Conservation (phyloP, 2,329 filamentous ascomycete species). For the Orbilia javanica region DNA sequence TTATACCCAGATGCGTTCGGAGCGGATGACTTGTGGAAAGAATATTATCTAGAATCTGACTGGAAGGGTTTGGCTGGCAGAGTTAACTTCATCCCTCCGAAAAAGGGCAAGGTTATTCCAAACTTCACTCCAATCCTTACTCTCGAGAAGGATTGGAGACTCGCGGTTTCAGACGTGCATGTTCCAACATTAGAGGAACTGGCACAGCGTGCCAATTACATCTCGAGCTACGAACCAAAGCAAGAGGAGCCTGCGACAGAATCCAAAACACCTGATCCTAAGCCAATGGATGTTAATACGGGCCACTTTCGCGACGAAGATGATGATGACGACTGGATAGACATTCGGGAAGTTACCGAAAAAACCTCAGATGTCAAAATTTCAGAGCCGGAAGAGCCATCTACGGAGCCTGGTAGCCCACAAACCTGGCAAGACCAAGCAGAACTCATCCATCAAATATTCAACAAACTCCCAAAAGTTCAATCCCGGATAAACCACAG, state of each 20-base stretch:
- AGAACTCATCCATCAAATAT: conserved; percentile 33
- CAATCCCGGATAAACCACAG: conserved; percentile 39
- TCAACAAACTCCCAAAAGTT: conserved; percentile 4
- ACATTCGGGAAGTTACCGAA: conserved; percentile 11
- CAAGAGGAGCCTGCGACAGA: not conserved
- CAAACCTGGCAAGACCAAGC: conserved; percentile 43
- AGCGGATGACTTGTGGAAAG: conserved; percentile 56
- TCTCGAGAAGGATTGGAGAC: conserved; percentile 40
- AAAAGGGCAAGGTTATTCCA: conserved; percentile 54
- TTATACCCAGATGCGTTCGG: conserved; percentile 59
- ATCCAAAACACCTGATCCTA: not conserved
- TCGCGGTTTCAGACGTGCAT: conserved; percentile 51
- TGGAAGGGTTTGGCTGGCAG: conserved; percentile 60
- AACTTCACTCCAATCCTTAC: conserved; percentile 54
- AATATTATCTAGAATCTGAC: conserved; percentile 56
- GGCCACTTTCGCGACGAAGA: conserved; percentile 24
- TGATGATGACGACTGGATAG: conserved; percentile 51
- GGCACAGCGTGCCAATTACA: conserved; percentile 54
- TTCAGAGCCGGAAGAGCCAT: conserved; percentile 19
- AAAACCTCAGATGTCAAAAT: conserved; percentile 21
- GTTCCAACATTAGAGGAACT: conserved; percentile 30
- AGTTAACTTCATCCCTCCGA: conserved; percentile 56
- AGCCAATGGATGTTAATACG: conserved; percentile 6
- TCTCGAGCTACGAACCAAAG: conserved; percentile 48
- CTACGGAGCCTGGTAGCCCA: not conserved